phyloP scores from a whole-genome alignment of 495 filamentous ascomycete genomes.

The Diplogelasinospora grovesii region DNA sequence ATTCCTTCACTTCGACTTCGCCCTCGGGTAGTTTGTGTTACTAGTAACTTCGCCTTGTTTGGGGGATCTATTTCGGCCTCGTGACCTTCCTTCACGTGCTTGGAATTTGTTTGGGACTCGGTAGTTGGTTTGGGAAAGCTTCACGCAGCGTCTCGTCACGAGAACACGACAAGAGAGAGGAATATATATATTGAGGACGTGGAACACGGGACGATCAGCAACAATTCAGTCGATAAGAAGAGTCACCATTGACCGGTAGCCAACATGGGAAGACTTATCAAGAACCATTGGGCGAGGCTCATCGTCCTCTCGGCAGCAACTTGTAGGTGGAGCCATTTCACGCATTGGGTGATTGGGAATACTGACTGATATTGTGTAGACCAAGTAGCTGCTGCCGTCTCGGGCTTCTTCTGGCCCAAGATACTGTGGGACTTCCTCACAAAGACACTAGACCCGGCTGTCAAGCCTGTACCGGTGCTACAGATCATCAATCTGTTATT shows the following conservation, averaged over 20 bases:
- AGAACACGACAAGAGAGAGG: conserved; percentile 24
- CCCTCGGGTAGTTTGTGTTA: conserved; percentile 14
- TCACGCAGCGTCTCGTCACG: conserved; percentile 12
- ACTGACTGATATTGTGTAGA: conserved; percentile 41
- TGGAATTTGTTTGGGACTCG: conserved; percentile 6
- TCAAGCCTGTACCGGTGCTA: conserved; percentile 80
- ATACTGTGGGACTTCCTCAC: conserved; percentile 97
- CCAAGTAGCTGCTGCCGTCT: conserved; percentile 76
- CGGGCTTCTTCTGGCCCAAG: conserved; percentile 98
- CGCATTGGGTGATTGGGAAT: not conserved
- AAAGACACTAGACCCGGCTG: conserved; percentile 78
- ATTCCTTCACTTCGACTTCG: conserved; percentile 20
- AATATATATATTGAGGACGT: too few relatives aligned
- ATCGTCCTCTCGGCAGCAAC: conserved; percentile 78
- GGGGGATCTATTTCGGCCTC: not conserved
- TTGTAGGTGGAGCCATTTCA: conserved; percentile 53
- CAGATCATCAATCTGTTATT: conserved; percentile 94
- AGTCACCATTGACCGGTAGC: not conserved
- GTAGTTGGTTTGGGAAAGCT: too few relatives aligned
- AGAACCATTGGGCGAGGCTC: conserved; percentile 96
- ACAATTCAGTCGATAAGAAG: not conserved
- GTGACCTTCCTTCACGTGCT: conserved; percentile 14
- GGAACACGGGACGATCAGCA: too few relatives aligned
- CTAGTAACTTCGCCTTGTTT: conserved; percentile 7
- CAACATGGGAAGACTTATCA: conserved; percentile 93